Percentiles rank a stretch among this genome's conserved stretches.
These are phyloP conservation scores for Arabis hirsuta DNA, from an alignment of 345 rosid genomes.

Conservation along the genomic window DNA sequence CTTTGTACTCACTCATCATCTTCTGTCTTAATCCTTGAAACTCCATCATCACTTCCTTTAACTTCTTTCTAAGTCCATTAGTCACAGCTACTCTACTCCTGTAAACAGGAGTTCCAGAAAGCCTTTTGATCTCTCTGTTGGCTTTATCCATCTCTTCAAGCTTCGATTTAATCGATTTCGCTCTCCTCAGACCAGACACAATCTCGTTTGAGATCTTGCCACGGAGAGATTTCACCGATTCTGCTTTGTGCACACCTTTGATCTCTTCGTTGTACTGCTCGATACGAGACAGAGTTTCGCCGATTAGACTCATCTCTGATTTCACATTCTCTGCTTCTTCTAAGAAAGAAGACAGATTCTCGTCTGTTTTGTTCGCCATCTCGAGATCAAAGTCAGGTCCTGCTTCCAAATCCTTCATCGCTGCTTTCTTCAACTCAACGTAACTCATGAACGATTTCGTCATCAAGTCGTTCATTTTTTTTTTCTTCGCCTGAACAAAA, in stretches of 20 bases:
- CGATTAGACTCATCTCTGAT: constrained; percentile 75
- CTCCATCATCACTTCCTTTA: constrained; percentile 94
- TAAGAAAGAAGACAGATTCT: constrained; percentile 75
- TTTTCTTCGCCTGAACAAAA: constrained; percentile 11
- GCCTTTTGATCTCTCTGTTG: constrained; percentile 72
- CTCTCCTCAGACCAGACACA: constrained; percentile 64
- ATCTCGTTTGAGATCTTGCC: constrained; percentile 74
- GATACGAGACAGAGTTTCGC: constrained; percentile 62
- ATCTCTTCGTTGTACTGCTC: constrained; percentile 78
- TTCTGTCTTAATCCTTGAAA: constrained; percentile 88
- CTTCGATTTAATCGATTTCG: constrained; percentile 60
- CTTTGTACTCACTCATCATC: constrained; percentile 92
- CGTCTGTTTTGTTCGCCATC: constrained; percentile 63
- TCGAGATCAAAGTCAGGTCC: constrained; percentile 71
- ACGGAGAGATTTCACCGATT: constrained; percentile 66
- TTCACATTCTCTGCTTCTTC: constrained; percentile 92
- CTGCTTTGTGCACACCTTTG: constrained; percentile 78
- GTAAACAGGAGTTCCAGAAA: constrained; percentile 82
- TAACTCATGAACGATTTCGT: constrained; percentile 93
- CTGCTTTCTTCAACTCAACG: constrained; percentile 90
- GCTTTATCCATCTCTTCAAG: constrained; percentile 93
- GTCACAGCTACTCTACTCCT: constrained; percentile 82
- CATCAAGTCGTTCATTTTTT: constrained; percentile 92
- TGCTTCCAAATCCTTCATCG: constrained; percentile 89
- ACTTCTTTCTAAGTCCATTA: constrained; percentile 76